Percentiles rank a stretch among this genome's conserved stretches.
These are phyloP conservation scores for Saccharomyces hybrid DNA, from an alignment of 1,139 yeast species.

Conservation along the genomic window DNA sequence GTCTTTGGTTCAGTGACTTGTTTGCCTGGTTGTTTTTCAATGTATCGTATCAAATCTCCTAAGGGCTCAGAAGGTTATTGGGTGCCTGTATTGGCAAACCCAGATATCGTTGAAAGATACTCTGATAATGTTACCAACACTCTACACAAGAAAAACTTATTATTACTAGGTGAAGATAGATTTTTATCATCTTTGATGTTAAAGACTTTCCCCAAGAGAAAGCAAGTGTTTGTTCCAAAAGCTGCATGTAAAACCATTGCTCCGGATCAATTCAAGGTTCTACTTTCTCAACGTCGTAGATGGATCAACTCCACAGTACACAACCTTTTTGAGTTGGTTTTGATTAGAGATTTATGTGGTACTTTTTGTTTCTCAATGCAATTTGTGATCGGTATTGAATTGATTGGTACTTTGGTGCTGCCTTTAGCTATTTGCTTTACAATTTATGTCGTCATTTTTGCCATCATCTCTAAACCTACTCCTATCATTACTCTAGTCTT, in stretches of 20 bases:
- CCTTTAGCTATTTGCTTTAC: slow-evolving; percentile 92
- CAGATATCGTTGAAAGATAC: slow-evolving; percentile 92
- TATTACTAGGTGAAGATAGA: slow-evolving; percentile 90
- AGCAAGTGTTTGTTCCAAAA: slow-evolving; percentile 83
- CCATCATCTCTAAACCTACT: slow-evolving; percentile 78
- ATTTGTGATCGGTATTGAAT: slow-evolving; percentile 78
- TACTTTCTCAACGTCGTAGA: slow-evolving; percentile 91
- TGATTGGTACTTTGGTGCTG: slow-evolving; percentile 81
- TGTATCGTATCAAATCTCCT: slow-evolving; percentile 91
- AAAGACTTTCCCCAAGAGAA: slow-evolving; percentile 86
- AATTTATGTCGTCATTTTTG: slow-evolving; percentile 65
- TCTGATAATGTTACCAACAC: slow-evolving; percentile 84
- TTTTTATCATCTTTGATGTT: slow-evolving; percentile 83
- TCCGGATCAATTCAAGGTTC: slow-evolving; percentile 72
- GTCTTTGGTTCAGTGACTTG: slow-evolving; percentile 96
- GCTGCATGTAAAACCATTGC: slow-evolving; percentile 94
- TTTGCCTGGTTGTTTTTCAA: slow-evolving; percentile 95
- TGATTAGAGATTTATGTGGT: slow-evolving; percentile 90
- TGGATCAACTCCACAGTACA: slow-evolving; percentile 98
- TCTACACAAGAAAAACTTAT: slow-evolving; percentile 79
- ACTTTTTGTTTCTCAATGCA: slow-evolving; percentile 97
- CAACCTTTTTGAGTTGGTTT: slow-evolving; percentile 81
- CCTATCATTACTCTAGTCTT: slow-evolving; percentile 74
- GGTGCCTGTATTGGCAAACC: slow-evolving; percentile 94
- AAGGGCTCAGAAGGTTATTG: slow-evolving; percentile 86